Conservation (phyloP, 768 basidiomycete species). For the Amanita phalloides region DNA sequence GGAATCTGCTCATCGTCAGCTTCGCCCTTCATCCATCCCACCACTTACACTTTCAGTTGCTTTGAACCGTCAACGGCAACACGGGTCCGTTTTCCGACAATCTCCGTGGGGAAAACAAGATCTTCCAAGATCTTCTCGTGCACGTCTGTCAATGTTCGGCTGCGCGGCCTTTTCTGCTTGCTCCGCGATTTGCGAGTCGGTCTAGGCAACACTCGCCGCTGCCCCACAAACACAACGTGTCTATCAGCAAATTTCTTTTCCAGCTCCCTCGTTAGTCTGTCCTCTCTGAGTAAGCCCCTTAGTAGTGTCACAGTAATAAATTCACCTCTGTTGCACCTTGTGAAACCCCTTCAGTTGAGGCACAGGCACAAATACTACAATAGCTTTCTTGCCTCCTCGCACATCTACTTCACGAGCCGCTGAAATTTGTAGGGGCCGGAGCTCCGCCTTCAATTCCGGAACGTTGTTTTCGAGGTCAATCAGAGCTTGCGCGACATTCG, state of each 20-base stretch:
- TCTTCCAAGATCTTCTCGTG: conserved; percentile 99
- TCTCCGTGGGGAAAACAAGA: conserved; percentile 97
- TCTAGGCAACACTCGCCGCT: conserved; percentile 97
- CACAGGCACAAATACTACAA: conserved; percentile 95
- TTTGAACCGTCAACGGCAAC: conserved; percentile 90
- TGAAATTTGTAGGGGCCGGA: conserved; percentile 92
- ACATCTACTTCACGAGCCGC: conserved; percentile 99
- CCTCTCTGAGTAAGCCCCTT: conserved; percentile 7
- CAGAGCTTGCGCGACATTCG: conserved; percentile 86
- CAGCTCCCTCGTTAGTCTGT: conserved; percentile 91
- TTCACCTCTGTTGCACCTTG: conserved; percentile 90
- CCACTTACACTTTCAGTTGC: conserved; percentile 91
- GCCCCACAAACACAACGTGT: conserved; percentile 97
- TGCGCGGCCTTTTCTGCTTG: conserved; percentile 93
- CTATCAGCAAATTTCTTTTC: conserved; percentile 99
- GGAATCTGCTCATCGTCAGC: conserved; percentile 50
- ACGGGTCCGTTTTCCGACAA: conserved; percentile 96
- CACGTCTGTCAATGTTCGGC: conserved; percentile 92
- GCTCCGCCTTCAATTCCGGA: conserved; percentile 95
- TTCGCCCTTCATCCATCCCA: conserved; percentile 8
- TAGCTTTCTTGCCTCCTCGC: conserved; percentile 98
- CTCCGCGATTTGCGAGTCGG: conserved; percentile 89
- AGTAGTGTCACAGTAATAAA: conserved; percentile 3
- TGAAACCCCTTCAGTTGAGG: conserved; percentile 98
- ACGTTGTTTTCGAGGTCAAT: conserved; percentile 98